phyloP scores from a whole-genome alignment of 768 basidiomycete species.

The Rossbeevera mucosa region DNA sequence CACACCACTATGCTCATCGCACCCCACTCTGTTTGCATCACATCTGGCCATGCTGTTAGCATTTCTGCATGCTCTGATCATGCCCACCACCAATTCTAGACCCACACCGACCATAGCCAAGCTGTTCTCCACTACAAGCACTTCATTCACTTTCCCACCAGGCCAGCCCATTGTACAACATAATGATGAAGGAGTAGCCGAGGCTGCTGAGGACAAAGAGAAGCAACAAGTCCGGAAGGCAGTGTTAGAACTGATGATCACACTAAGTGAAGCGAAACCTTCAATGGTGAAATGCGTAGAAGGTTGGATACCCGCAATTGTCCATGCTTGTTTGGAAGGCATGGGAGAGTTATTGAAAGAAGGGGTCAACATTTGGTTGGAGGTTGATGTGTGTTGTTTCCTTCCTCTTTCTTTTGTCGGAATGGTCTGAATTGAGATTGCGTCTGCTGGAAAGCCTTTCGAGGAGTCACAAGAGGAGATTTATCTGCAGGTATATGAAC shows the following conservation, averaged over 20 bases:
- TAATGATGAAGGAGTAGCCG: constrained; percentile 30
- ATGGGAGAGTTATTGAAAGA: constrained; percentile 76
- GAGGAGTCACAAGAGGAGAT: constrained; percentile 56
- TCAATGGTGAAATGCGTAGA: constrained; percentile 61
- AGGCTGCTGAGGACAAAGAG: constrained; percentile 54
- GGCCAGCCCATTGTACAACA: constrained; percentile 19
- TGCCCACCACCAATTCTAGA: constrained; percentile 53
- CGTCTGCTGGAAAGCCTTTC: constrained; percentile 46
- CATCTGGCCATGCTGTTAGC: constrained; percentile 65
- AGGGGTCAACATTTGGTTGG: constrained; percentile 55
- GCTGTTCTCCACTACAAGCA: constrained; percentile 34
- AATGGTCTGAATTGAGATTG: background rate
- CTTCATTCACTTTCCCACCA: constrained; percentile 40
- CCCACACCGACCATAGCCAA: constrained; percentile 51
- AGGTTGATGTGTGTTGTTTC: constrained; percentile 60
- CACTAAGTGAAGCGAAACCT: constrained; percentile 70
- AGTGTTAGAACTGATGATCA: constrained; percentile 80
- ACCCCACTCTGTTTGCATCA: constrained; percentile 68
- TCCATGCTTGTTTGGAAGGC: constrained; percentile 75
- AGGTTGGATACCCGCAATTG: constrained; percentile 67
- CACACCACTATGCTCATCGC: constrained; percentile 63
- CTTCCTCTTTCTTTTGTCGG: constrained; percentile 9
- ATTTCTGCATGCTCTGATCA: constrained; percentile 68
- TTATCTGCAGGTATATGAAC: constrained; percentile 76
- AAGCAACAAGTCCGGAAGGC: constrained; percentile 64